Percentiles rank a stretch among this genome's conserved stretches.
Conservation (phyloP, 2,329 filamentous ascomycete species). For the Alternaria consortialis region DNA sequence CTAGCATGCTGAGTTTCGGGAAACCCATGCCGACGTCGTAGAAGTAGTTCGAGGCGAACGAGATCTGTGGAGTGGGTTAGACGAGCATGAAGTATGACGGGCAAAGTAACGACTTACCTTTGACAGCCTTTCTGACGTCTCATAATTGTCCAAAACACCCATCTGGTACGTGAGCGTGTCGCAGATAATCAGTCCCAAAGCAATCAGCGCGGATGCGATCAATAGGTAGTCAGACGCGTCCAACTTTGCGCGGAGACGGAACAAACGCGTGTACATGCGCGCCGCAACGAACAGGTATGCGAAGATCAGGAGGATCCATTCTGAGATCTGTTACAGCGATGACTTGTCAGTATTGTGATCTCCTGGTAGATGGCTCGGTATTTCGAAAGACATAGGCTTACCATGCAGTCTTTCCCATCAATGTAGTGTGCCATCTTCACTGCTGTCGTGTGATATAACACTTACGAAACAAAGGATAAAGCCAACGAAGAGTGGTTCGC, state of each 20-base stretch:
- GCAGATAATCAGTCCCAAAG: constrained; percentile 26
- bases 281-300: constrained; percentile 30
- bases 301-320: constrained; percentile 30
- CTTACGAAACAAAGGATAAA: constrained; percentile 7
- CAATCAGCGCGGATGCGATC: constrained; percentile 22
- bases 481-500: constrained; percentile 4
- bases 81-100: too few species aligned
- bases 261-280: constrained; percentile 25
- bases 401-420: constrained; percentile 31
- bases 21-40: constrained; percentile 38
- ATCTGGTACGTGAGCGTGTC: constrained; percentile 21
- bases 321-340: constrained; percentile 23
- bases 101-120: constrained; percentile 15
- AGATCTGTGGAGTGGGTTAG: constrained; percentile 20
- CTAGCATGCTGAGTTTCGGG: constrained; percentile 37
- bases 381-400: neutral
- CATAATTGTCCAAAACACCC: constrained; percentile 29
- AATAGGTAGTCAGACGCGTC: constrained; percentile 29
- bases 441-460: constrained; percentile 7
- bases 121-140: constrained; percentile 27
- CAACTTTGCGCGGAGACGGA: constrained; percentile 26
- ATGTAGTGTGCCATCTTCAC: constrained; percentile 24
- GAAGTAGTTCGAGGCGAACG: constrained; percentile 36
- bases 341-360: neutral
- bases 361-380: neutral